Percentiles rank a stretch among this genome's conserved stretches.
Conservation (phyloP, 2,329 filamentous ascomycete genomes). For the Colletotrichum magnum region DNA sequence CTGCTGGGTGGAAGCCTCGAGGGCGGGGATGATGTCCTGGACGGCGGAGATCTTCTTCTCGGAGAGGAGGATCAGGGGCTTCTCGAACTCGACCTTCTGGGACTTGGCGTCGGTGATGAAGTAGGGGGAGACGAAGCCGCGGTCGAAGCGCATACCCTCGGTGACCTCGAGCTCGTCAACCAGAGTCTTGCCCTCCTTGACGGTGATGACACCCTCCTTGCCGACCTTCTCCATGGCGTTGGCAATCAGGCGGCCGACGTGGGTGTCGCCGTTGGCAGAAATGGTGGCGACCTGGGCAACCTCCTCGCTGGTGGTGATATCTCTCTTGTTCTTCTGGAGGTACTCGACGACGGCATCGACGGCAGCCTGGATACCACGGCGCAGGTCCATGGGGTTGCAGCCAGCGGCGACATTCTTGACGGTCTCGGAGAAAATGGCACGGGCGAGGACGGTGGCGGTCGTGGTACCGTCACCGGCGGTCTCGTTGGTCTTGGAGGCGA, state of each 20-base stretch:
- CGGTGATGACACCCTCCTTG: constrained; percentile 99
- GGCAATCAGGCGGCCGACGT: constrained; percentile 95
- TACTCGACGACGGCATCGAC: constrained; percentile 96
- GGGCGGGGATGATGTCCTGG: constrained; percentile 97
- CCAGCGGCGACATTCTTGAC: constrained; percentile 99
- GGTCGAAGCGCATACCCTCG: constrained; percentile 99
- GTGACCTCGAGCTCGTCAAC: constrained; percentile 98
- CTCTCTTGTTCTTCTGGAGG: constrained; percentile 95
- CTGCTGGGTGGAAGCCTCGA: constrained; percentile 95
- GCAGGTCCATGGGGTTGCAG: constrained; percentile 99
- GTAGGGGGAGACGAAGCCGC: constrained; percentile 98
- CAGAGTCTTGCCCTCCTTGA: constrained; percentile 99
- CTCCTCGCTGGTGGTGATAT: constrained; percentile 97
- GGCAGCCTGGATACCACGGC: constrained; percentile 95
- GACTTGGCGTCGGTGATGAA: constrained; percentile 99
- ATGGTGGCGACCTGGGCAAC: constrained; percentile 99
- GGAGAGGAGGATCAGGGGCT: constrained; percentile 96
- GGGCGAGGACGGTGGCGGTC: constrained; percentile 95
- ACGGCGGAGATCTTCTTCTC: constrained; percentile 99
- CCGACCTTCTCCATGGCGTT: constrained; percentile 99
- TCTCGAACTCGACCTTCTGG: constrained; percentile 99
- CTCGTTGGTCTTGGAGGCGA: constrained; percentile 99
- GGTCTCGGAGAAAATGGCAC: constrained; percentile 99
- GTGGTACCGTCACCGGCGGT: constrained; percentile 98
- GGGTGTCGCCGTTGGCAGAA: constrained; percentile 94